These are phyloP conservation scores for Boletellus emodensis DNA, from an alignment of 768 basidiomycete genomes.

Conservation along the genomic window DNA sequence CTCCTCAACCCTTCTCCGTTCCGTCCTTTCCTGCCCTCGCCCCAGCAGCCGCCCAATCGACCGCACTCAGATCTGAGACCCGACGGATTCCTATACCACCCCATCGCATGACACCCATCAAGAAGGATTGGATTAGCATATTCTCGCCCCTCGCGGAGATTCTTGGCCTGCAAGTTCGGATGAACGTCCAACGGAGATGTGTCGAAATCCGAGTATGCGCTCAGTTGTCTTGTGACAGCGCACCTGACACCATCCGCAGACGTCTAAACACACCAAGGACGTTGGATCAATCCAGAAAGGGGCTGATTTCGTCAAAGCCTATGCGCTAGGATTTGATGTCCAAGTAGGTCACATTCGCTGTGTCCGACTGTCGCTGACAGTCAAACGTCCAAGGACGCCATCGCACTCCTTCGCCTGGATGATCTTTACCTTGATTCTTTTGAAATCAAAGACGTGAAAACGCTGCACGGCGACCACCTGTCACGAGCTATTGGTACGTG, in stretches of 20 bases:
- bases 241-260: slow-evolving; percentile 43
- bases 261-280: slow-evolving; percentile 92
- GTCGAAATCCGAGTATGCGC: slow-evolving; percentile 87
- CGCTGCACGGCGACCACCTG: slow-evolving; percentile 93
- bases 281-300: slow-evolving; percentile 93
- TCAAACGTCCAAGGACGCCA: slow-evolving; percentile 64
- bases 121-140: slow-evolving; percentile 94
- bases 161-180: slow-evolving; percentile 90
- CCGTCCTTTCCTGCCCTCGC: slow-evolving; percentile 71
- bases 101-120: slow-evolving; percentile 95
- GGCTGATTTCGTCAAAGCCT: slow-evolving; percentile 95
- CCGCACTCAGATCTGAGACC: slow-evolving; percentile 71
- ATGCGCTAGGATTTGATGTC: slow-evolving; percentile 90
- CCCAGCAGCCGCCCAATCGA: slow-evolving; percentile 49
- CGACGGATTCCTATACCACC: slow-evolving; percentile 89
- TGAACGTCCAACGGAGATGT: slow-evolving; percentile 87
- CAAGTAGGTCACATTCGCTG: slow-evolving; percentile 54
- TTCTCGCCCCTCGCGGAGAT: slow-evolving; percentile 96
- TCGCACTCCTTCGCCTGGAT: slow-evolving; percentile 91
- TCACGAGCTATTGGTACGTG: slow-evolving; percentile 89
- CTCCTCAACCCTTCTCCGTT: slow-evolving; percentile 45
- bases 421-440: slow-evolving; percentile 98
- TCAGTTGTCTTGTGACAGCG: background rate
- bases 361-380: background rate
- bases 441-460: slow-evolving; percentile 99